Conservation (phyloP, 495 filamentous ascomycete genomes). For the Hyaloscypha finlandica region DNA sequence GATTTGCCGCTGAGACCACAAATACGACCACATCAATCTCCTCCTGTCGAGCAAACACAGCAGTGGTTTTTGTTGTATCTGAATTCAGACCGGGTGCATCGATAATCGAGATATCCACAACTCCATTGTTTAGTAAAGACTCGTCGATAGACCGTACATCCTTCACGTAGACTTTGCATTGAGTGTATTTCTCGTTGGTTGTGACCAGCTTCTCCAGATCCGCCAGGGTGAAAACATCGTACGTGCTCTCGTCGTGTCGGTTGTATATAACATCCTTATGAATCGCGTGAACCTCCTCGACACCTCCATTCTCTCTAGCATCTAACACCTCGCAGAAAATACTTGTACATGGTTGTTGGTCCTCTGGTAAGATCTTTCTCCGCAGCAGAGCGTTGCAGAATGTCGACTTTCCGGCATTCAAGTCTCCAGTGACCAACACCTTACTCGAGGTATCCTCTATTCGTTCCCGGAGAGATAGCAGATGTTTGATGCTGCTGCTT, state of each 20-base stretch:
- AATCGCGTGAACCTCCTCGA: slow-evolving; percentile 95
- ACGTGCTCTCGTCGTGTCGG: slow-evolving; percentile 89
- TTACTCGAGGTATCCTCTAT: slow-evolving; percentile 98
- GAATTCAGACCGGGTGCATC: slow-evolving; percentile 95
- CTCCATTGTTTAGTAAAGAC: slow-evolving; percentile 93
- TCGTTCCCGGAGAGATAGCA: slow-evolving; percentile 80
- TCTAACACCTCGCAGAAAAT: slow-evolving; percentile 98
- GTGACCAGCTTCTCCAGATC: slow-evolving; percentile 87
- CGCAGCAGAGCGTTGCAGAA: slow-evolving; percentile 96
- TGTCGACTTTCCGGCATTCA: slow-evolving; percentile 97
- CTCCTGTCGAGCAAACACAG: slow-evolving; percentile 93
- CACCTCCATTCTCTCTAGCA: slow-evolving; percentile 80
- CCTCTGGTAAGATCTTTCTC: slow-evolving; percentile 90
- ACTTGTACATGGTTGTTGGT: slow-evolving; percentile 97
- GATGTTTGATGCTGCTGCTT: slow-evolving; percentile 85
- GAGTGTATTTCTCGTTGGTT: slow-evolving; percentile 82
- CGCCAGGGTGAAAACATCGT: slow-evolving; percentile 75
- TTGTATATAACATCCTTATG: slow-evolving; percentile 78
- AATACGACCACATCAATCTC: slow-evolving; percentile 99
- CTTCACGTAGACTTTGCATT: slow-evolving; percentile 96
- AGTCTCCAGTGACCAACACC: slow-evolving; percentile 93
- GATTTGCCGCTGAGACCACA: slow-evolving; percentile 95
- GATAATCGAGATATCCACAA: slow-evolving; percentile 96
- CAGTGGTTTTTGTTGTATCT: slow-evolving; percentile 94
- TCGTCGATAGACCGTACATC: slow-evolving; percentile 90